phyloP scores from a whole-genome alignment of 2,329 filamentous ascomycete species.

The Fusarium udum region DNA sequence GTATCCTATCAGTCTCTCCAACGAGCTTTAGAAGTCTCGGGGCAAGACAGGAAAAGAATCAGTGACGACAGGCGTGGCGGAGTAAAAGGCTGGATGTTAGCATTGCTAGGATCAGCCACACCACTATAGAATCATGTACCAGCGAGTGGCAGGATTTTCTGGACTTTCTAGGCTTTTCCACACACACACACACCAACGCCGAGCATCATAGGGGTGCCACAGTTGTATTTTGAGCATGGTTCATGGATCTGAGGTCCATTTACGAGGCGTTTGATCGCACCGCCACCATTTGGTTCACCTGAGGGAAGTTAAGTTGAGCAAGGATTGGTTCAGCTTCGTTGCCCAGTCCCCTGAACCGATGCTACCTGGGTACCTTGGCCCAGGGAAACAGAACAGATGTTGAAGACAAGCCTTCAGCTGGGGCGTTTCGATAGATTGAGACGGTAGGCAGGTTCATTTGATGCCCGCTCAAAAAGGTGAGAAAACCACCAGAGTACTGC shows the following conservation, averaged over 20 bases:
- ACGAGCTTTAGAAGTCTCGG: conserved; percentile 20
- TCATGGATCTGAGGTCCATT: conserved; percentile 21
- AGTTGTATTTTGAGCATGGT: conserved; percentile 12
- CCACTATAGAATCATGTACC: conserved; percentile 15
- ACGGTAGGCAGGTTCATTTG: not conserved
- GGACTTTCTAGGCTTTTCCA: conserved; percentile 16
- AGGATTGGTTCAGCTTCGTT: conserved; percentile 32
- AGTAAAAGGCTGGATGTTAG: conserved; percentile 21
- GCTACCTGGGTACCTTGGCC: not conserved
- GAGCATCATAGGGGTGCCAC: conserved; percentile 26
- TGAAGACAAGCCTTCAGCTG: conserved; percentile 27
- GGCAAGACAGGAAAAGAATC: conserved; percentile 10
- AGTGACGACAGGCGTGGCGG: conserved; percentile 34
- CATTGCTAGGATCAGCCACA: conserved; percentile 36
- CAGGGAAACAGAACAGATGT: not conserved
- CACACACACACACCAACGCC: conserved; percentile 28
- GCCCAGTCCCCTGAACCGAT: conserved; percentile 4
- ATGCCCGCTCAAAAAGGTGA: not conserved
- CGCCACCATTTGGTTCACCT: conserved; percentile 38
- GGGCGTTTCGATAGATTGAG: conserved; percentile 24
- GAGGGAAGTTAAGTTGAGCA: conserved; percentile 30
- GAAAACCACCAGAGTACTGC: not conserved
- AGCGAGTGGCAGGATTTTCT: conserved; percentile 15
- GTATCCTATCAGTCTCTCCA: conserved; percentile 15
- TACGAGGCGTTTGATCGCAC: conserved; percentile 22